Evolutionary conservation across 2,329 filamentous ascomycete species (phyloP).

Genomic region (Fusarium sp.): DNA sequence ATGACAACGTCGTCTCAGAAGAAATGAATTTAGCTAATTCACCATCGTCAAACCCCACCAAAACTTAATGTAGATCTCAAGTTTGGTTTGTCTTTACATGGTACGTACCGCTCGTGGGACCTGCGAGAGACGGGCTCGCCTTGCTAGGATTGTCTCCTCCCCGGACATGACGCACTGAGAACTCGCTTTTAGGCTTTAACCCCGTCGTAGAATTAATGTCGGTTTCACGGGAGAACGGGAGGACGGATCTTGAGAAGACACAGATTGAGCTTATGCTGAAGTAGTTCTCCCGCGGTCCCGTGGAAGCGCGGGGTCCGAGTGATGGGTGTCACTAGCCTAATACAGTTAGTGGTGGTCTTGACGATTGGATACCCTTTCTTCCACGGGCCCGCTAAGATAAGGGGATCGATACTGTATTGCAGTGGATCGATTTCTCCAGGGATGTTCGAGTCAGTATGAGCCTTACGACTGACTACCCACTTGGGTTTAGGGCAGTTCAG

Average conservation of each 20-base stretch:
- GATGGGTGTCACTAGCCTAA: neutral
- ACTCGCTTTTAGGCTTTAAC: neutral
- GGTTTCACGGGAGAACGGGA: conserved; percentile 3
- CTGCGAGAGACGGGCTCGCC: conserved; percentile 24
- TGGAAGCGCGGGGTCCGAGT: conserved; percentile 28
- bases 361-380: conserved; percentile 15
- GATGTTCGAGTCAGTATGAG: neutral
- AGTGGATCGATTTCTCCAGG: neutral
- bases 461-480: neutral
- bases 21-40: neutral
- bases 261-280: neutral
- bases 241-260: conserved; percentile 11
- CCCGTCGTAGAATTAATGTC: neutral
- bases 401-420: neutral
- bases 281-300: conserved; percentile 24
- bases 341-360: neutral
- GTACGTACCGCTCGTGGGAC: conserved; percentile 34
- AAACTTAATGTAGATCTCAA: neutral
- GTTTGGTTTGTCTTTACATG: neutral
- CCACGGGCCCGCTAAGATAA: neutral
- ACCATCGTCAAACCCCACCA: neutral
- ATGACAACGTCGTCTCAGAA: neutral
- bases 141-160: conserved; percentile 32
- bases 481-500: neutral
- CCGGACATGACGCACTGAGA: conserved; percentile 14